A percentile compares a stretch with the other conserved stretches of the same genome.
phyloP scores from a whole-genome alignment of 2,329 filamentous ascomycete species.

The Aspergillus sp. region DNA sequence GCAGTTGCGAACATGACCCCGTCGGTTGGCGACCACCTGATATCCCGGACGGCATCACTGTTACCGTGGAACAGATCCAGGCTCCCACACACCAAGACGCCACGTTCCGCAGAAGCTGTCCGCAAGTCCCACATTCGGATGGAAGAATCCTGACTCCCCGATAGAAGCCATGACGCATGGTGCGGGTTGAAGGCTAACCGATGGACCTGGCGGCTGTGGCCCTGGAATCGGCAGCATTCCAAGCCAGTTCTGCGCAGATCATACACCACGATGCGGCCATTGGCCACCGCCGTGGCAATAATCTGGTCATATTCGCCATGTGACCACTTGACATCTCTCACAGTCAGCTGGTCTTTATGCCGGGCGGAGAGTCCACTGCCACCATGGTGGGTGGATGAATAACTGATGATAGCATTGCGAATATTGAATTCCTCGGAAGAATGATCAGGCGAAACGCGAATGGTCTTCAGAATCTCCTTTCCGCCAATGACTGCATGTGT shows the following conservation, averaged over 20 bases:
- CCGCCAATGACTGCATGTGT: conserved; percentile 67
- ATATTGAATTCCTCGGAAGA: conserved; percentile 66
- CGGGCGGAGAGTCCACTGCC: conserved; percentile 48
- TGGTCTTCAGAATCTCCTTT: conserved; percentile 67
- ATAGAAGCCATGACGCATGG: conserved; percentile 61
- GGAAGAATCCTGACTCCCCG: conserved; percentile 65
- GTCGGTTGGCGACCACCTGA: conserved; percentile 66
- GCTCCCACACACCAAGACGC: conserved; percentile 56
- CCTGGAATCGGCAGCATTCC: conserved; percentile 63
- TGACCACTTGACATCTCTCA: conserved; percentile 69
- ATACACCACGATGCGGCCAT: conserved; percentile 67
- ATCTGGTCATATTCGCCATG: conserved; percentile 61
- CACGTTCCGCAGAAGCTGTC: conserved; percentile 51
- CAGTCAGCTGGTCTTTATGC: conserved; percentile 61
- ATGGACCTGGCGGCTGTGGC: conserved; percentile 67
- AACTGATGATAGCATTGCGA: conserved; percentile 61
- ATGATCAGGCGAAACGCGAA: conserved; percentile 58
- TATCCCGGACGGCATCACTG: conserved; percentile 63
- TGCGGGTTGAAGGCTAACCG: conserved; percentile 66
- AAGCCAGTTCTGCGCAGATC: conserved; percentile 63
- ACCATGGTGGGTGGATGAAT: conserved; percentile 55
- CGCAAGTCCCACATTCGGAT: conserved; percentile 67
- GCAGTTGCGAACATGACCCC: conserved; percentile 65
- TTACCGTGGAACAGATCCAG: conserved; percentile 58
- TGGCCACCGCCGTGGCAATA: conserved; percentile 65